phyloP scores from a whole-genome alignment of 768 basidiomycete genomes.

The Nevesoporus exiguus region DNA sequence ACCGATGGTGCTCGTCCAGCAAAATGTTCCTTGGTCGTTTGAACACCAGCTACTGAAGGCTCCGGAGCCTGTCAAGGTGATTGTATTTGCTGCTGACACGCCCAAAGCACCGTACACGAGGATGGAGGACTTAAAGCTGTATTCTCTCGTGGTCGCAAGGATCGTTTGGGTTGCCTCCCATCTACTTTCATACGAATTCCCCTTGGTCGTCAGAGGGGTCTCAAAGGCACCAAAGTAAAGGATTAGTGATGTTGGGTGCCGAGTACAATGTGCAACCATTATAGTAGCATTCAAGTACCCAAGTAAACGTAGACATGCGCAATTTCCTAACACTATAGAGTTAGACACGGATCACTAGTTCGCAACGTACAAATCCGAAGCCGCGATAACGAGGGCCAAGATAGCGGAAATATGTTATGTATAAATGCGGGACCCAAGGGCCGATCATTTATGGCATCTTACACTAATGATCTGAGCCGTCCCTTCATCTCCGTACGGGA shows the following conservation, averaged over 20 bases:
- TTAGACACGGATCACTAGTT: not conserved
- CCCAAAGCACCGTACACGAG: not conserved
- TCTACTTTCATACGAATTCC: constrained; percentile 12
- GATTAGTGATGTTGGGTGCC: not conserved
- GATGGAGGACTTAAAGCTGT: constrained; percentile 4
- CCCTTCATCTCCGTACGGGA: constrained; percentile 58
- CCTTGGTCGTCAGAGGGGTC: constrained; percentile 11
- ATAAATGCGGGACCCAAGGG: not conserved
- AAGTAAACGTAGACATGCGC: not conserved
- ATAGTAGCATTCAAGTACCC: not conserved
- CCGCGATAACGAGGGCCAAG: not conserved
- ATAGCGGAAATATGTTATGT: not conserved
- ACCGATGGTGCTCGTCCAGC: constrained; percentile 4
- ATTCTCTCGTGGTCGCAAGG: constrained; percentile 1
- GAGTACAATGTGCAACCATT: not conserved
- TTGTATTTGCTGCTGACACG: constrained; percentile 15
- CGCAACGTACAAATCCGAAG: not conserved
- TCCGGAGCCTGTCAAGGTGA: constrained; percentile 12
- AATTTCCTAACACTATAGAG: no score
- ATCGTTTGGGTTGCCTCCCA: constrained; percentile 14
- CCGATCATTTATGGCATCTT: constrained; percentile 34
- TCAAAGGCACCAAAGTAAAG: not conserved
- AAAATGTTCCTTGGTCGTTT: constrained; percentile 26
- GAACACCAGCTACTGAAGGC: not conserved
- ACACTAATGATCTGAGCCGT: constrained; percentile 51